Evolutionary conservation across 768 basidiomycete species (phyloP), one percentile per base, ranked within the genome.

Genomic region (Mycena metata): DNA sequence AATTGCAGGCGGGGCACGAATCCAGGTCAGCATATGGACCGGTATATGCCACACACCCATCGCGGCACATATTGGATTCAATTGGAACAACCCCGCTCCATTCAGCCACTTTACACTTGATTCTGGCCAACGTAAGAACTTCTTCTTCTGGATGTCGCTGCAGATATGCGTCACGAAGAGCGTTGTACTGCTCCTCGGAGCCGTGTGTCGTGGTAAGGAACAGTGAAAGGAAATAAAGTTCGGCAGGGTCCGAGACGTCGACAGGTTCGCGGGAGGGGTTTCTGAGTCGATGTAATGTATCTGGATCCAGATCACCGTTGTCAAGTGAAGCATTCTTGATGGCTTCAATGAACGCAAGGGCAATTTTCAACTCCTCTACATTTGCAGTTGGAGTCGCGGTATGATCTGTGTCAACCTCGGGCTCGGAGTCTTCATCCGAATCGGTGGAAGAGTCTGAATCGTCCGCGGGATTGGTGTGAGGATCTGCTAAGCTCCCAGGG

Each of bases 41-140:
- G 0, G 76, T 76, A 39, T 69, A 81, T 15, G 76, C 79, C 52
- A 76, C 64, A 17, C 68, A 66, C 42, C 73, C 60, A 39, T 74
- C 73, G 1, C 30, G 56, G 50, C 78, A 79, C 77, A 79, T 77
- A 36, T 78, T 69, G 15, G 69, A 13, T 3, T 55, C 33, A 39
- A 79, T 1, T 30, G 75, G 64, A 30, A 49, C 30, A 8, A 79
- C 66, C 5, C 76, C 76, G 16, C 55, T 75, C 12, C 72, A 19
- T 30, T 67, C 60, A 0, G 57, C 57, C 11, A 60, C 57, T 41
- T 52, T 59, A 11, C 36, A 24, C 51, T 66, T 66, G 42, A 66
- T 60, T 15, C 11, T 11, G 1, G 12, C 12, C 3, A 16, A 19
- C 10, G 63, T 19, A 1, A 64, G 36, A 1, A 64, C 13, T 0